These are phyloP conservation scores for Ceratobasidium sp. DNA, from an alignment of 1,284 basidiomycete species.

Conservation along the genomic window DNA sequence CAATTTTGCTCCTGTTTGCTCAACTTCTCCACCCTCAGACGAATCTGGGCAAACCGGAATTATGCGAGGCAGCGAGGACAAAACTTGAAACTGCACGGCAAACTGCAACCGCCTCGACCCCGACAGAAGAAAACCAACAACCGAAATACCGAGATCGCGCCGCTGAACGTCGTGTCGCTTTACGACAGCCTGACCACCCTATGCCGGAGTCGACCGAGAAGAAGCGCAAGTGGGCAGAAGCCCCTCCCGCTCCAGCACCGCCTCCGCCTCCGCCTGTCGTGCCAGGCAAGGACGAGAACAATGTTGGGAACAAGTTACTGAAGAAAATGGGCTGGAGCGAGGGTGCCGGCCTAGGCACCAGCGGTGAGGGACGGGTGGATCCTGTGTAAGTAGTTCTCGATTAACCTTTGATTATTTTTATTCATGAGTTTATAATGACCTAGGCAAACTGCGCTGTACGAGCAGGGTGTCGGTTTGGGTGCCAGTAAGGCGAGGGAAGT, in stretches of 20 bases:
- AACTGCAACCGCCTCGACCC: conserved; percentile 49
- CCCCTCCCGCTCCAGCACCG: conserved; percentile 67
- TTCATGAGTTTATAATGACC: neutral
- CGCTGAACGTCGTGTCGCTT: conserved; percentile 84
- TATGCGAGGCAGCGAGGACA: conserved; percentile 77
- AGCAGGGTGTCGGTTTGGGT: conserved; percentile 85
- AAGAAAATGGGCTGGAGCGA: conserved; percentile 97
- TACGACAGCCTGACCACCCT: conserved; percentile 85
- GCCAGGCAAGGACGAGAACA: conserved; percentile 79
- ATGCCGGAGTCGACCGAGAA: conserved; percentile 53
- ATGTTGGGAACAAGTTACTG: conserved; percentile 89
- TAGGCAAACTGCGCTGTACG: conserved; percentile 84
- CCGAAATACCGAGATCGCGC: conserved; percentile 93
- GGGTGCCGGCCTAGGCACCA: conserved; percentile 84
- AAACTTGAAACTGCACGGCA: conserved; percentile 67
- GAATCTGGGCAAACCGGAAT: conserved; percentile 76
- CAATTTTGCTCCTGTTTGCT: neutral
- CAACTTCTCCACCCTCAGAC: conserved; percentile 63
- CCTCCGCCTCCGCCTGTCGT: conserved; percentile 69
- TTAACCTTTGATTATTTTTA: conserved; percentile 31
- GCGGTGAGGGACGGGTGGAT: conserved; percentile 84
- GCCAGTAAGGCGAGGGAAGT: conserved; percentile 88
- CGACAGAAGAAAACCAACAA: conserved; percentile 55
- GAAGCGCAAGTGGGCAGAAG: conserved; percentile 63
- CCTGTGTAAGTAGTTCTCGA: conserved; percentile 70